Base-by-base conservation (phyloP, 257 asterid genomes). In the Scutellaria galericulata region DNA sequence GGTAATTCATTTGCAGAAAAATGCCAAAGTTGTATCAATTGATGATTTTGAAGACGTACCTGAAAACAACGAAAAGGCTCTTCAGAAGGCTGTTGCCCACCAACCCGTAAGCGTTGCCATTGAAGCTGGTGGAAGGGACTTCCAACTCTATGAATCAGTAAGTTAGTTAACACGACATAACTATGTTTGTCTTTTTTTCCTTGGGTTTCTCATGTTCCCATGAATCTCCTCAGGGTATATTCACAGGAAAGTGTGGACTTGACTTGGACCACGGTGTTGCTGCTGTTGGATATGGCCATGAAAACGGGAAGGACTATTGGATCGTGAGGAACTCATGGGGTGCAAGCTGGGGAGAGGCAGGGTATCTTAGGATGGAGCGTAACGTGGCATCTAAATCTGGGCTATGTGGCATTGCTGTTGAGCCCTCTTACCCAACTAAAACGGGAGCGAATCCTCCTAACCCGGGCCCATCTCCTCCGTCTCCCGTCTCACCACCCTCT, bases 121-220 rank as follows among this genome's bases (percentile, higher is more conserved):
- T 58, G 96, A 88, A 82, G 96, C 75, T n/a, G 86, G 91, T 60
- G 86, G 95, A 31, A 63, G 81, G 52, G 96, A 86, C 76, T 88
- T 90, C 81, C 95, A 88, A 75, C 85, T 83, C 46, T 90, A 90
- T 73, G 70, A 66, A 10, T 81, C 85, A 22, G 95, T 88, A 76
- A 78, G 80, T 75, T 48, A 10, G 9, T 13, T 22, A 7, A 20
- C 41, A 2, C 11, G n/a, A 27, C 31, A n/a, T 48, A 22, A 50
- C 14, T 46, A 9, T 27, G 20, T 50, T 50, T 31, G n/a, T 5
- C 20, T 3, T 6, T 2, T 27, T 13, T 31, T 35, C 20, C 12
- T 39, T 9, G 5, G 48, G 7, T 71, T 6, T 24, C 62, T 55
- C 24, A 42, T 53, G 35, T 5, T 41, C 15, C 59, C 37, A 24